phyloP scores from a whole-genome alignment of 2,329 filamentous ascomycete genomes.

The Aspergillus pseudonomiae region DNA sequence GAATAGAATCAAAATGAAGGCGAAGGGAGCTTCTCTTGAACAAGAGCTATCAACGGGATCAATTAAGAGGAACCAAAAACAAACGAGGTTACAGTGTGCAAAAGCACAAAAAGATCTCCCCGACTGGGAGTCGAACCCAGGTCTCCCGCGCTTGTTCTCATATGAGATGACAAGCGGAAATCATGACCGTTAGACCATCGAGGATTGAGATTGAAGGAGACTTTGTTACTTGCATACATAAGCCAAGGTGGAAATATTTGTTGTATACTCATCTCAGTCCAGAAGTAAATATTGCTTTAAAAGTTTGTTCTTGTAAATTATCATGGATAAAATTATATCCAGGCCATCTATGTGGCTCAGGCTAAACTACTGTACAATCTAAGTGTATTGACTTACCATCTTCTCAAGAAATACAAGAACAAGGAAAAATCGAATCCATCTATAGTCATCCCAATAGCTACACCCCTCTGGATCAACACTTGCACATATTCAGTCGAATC shows the following conservation, averaged over 20 bases:
- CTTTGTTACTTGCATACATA: neutral
- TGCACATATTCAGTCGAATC: neutral
- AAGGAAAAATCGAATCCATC: neutral
- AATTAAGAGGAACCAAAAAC: too few relatives aligned
- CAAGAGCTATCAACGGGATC: too few relatives aligned
- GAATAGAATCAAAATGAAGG: too few relatives aligned
- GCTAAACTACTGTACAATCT: neutral
- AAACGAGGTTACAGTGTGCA: too few relatives aligned
- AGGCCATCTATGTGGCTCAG: neutral
- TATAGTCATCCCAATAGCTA: neutral
- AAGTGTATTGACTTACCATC: neutral
- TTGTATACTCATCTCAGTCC: too few relatives aligned
- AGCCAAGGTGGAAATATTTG: neutral
- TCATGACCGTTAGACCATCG: slow-evolving; percentile 21
- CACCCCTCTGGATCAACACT: neutral
- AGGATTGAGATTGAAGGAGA: neutral
- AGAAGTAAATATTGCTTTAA: too few relatives aligned
- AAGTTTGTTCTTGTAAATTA: neutral
- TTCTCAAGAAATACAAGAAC: too few relatives aligned
- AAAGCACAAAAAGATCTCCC: slow-evolving; percentile 7
- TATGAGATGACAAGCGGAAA: slow-evolving; percentile 19
- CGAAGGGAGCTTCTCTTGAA: too few relatives aligned
- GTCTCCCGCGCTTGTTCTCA: slow-evolving; percentile 17
- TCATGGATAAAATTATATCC: neutral
- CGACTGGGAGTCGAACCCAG: slow-evolving; percentile 19